Conservation (phyloP, 208 protist species). For the Crithidia bombi region DNA sequence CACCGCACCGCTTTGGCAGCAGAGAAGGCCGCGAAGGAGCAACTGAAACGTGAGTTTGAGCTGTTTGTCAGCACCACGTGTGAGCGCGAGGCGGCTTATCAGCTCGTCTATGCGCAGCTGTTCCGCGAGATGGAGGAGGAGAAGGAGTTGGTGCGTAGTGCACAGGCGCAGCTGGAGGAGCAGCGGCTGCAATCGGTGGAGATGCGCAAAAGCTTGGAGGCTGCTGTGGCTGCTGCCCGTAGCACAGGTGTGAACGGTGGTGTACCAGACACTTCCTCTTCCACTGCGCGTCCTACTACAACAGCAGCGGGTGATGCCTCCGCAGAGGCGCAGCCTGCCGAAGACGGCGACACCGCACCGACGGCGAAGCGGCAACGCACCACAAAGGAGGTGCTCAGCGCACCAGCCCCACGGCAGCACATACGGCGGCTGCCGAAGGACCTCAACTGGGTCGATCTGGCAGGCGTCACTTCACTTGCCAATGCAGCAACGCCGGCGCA, state of each 20-base stretch:
- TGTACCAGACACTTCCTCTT: background rate
- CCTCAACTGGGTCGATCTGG: background rate
- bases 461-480: background rate
- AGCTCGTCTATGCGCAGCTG: constrained; percentile 51
- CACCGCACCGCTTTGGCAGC: constrained; percentile 25
- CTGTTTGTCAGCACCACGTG: constrained; percentile 62
- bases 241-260: background rate
- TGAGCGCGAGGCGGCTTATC: constrained; percentile 77
- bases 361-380: constrained; percentile 12
- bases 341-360: background rate
- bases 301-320: background rate
- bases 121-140: constrained; percentile 57
- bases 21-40: constrained; percentile 29
- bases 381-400: background rate
- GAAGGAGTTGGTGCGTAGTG: constrained; percentile 24
- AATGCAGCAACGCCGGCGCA: background rate
- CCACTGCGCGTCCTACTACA: background rate
- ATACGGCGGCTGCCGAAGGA: background rate
- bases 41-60: constrained; percentile 64
- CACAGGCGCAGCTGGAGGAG: constrained; percentile 52
- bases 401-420: background rate
- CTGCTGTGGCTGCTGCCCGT: background rate
- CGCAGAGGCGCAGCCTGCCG: background rate
- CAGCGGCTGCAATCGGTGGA: constrained; percentile 23
- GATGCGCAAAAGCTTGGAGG: constrained; percentile 19